Evolutionary conservation across 257 asterid species (phyloP), one percentile per base, ranked within the genome.

Genomic region (Salvia splendens): DNA sequence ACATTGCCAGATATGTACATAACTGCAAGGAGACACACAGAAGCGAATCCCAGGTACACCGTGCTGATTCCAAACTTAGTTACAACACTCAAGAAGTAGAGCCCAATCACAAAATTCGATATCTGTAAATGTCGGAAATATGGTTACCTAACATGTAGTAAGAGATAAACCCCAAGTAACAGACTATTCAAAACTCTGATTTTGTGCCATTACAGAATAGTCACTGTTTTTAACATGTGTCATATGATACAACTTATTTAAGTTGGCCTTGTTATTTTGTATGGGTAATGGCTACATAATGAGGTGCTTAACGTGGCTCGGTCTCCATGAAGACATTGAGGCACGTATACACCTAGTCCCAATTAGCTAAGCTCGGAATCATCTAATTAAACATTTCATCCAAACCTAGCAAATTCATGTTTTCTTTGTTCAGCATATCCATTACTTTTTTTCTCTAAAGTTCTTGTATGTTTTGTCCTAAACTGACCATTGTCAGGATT

Each of bases 11-110:
- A 73, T 73, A 92, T 86, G 73, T 92, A 92, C 77, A 87, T 43
- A 15, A 89, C 97, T 9, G 95, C 97, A 5, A 92, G 75, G 69
- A 82, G 67, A 46, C 98, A 87, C 16, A 82, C 78, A 0, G 84
- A 79, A 8, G 98, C 93, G 67, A 92, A 92, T 66, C 96, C 96
- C 82, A 89, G 84, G 85, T 92, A 92, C 72, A 89, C 98, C 8
- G 74, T 83, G 52, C 96, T 83, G 84, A 92, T 89, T 30, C 98
- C 97, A 16, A 87, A 86, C 86, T 84, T 89, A 62, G 56, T 89
- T 12, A 89, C 97, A 9, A 92, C 77, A 70, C 96, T 84, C 93
- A 92, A 81, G 80, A 92, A 92, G 86, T 85, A 92, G 73, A 92
- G 81, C 64, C 98, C 97, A 11, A 92, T 92, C 32, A 84, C 84